Conservation (phyloP, 1,284 basidiomycete genomes). For the Mycena citricolor region DNA sequence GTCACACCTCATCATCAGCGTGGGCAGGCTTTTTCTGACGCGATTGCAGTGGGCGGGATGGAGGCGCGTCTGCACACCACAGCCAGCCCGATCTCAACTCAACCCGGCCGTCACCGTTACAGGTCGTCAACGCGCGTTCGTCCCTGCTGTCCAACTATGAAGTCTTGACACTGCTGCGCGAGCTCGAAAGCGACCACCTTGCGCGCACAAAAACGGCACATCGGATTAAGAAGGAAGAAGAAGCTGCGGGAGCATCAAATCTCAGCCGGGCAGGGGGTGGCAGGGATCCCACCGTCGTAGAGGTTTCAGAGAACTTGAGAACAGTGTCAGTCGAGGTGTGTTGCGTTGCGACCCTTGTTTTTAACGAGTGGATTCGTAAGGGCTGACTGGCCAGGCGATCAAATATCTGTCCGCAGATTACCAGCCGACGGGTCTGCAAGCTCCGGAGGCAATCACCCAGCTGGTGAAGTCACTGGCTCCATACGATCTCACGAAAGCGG, state of each 20-base stretch:
- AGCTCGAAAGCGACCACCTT: slow-evolving; percentile 74
- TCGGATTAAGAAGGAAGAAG: slow-evolving; percentile 73
- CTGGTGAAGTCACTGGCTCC: slow-evolving; percentile 69
- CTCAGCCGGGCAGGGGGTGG: slow-evolving; percentile 28
- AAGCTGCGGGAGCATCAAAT: slow-evolving; percentile 37
- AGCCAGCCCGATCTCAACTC: slow-evolving; percentile 7
- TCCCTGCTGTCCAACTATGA: slow-evolving; percentile 86
- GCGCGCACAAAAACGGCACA: slow-evolving; percentile 60
- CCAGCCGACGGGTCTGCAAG: slow-evolving; percentile 71
- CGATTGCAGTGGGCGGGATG: no score
- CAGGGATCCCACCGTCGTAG: slow-evolving; percentile 42
- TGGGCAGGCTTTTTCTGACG: no score
- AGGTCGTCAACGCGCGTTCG: slow-evolving; percentile 78
- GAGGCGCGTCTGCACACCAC: slow-evolving; percentile 30
- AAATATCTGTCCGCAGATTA: slow-evolving; percentile 76
- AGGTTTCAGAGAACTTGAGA: slow-evolving; percentile 77
- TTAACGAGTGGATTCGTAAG: slow-evolving; percentile 3
- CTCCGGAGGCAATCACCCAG: slow-evolving; percentile 58
- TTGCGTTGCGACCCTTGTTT: not conserved
- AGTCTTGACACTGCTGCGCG: slow-evolving; percentile 76
- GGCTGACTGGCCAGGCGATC: slow-evolving; percentile 61
- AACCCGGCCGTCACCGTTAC: no score
- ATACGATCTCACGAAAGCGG: slow-evolving; percentile 82
- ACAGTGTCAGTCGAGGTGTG: slow-evolving; percentile 88
- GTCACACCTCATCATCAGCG: no score